Evolutionary conservation across 805 yeast species (phyloP).

Genomic region (Torulaspora maleeae): DNA sequence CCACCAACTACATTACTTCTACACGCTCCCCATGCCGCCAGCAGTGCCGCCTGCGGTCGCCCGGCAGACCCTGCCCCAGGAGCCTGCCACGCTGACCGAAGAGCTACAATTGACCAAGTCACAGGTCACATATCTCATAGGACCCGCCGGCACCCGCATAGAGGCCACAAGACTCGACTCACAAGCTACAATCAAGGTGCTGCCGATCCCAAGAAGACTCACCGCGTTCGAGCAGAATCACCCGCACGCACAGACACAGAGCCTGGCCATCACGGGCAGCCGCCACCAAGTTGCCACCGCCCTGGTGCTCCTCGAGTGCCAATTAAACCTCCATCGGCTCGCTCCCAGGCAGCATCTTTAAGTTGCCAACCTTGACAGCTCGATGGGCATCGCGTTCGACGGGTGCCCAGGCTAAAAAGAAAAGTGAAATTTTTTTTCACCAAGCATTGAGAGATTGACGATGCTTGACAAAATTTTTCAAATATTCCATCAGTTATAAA

Average conservation of each 20-base stretch:
- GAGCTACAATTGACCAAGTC: constrained; percentile 14
- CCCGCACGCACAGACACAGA: constrained; percentile 23
- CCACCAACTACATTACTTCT: too few species aligned
- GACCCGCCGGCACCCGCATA: constrained; percentile 41
- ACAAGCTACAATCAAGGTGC: constrained; percentile 39
- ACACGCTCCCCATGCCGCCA: too few species aligned
- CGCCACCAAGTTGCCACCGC: constrained; percentile 27
- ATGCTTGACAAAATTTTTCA: constrained; percentile 10
- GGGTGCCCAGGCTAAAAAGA: constrained; percentile 9
- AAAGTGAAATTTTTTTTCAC: constrained; percentile 24
- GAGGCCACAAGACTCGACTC: constrained; percentile 35
- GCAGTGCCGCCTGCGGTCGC: too few species aligned
- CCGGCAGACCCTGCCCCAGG: neutral
- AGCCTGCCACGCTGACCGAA: neutral
- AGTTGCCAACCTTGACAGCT: neutral
- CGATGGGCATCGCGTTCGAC: neutral
- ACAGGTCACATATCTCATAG: constrained; percentile 43
- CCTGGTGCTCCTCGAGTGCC: constrained; percentile 24
- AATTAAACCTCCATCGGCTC: constrained; percentile 6
- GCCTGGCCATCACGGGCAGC: constrained; percentile 34
- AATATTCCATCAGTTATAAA: constrained; percentile 15
- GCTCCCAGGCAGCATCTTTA: constrained; percentile 1
- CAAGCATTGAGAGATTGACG: constrained; percentile 4
- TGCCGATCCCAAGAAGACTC: constrained; percentile 29
- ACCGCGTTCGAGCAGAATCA: constrained; percentile 7